Conservation (phyloP, 441 rosid species). For the Erodium trifolium region DNA sequence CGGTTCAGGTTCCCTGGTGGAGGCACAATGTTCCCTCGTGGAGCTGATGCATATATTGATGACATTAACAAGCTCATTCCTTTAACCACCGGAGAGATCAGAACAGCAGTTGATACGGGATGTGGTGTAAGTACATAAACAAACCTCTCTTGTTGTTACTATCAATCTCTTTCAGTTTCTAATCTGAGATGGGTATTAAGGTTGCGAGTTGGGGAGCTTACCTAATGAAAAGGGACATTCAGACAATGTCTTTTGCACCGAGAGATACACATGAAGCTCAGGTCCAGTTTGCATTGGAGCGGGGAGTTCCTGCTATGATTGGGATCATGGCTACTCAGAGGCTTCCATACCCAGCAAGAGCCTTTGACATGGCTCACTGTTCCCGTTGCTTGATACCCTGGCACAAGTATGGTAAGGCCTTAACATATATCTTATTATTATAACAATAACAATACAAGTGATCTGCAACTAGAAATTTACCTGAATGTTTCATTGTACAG, state of each 20-base stretch:
- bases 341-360: conserved; percentile 69
- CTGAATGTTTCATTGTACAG: conserved; percentile 26
- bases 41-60: conserved; percentile 91
- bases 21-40: conserved; percentile 87
- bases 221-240: conserved; percentile 65
- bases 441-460: background rate
- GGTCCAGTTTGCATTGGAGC: conserved; percentile 87
- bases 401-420: conserved; percentile 45
- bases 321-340: conserved; percentile 76
- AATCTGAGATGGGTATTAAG: conserved; percentile 25
- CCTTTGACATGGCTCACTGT: conserved; percentile 84
- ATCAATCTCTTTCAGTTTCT: background rate
- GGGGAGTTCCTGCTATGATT: conserved; percentile 94
- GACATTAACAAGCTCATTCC: conserved; percentile 70
- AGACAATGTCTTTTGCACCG: conserved; percentile 83
- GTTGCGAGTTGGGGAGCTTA: conserved; percentile 98
- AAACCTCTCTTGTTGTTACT: background rate
- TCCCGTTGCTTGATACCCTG: conserved; percentile 96
- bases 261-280: conserved; percentile 98
- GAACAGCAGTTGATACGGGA: conserved; percentile 89
- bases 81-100: conserved; percentile 60
- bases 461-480: background rate
- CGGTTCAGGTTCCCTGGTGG: conserved; percentile 94
- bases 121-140: conserved; percentile 64
- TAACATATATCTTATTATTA: background rate